Base-by-base conservation (phyloP, 441 rosid species). In the Gossypium aridum region DNA sequence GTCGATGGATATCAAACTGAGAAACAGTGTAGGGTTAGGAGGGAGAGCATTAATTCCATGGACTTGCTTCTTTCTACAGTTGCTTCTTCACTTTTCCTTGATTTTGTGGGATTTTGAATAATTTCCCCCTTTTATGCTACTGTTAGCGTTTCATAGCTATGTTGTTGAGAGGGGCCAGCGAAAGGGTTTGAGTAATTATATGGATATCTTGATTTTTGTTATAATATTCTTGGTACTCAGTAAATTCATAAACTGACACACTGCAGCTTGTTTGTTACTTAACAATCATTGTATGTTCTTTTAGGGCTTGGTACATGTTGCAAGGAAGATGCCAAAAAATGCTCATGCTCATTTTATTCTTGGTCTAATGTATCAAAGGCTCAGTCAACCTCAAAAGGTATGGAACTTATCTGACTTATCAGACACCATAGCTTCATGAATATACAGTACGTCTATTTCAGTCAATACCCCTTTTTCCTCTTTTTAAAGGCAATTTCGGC, bases 271-370 rank as follows among this genome's bases (percentile, higher is more conserved):
- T 45, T 28, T 4, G 22, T 23, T 45, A n/a, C 22, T 62, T 77
- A 13, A 37, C 69, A n/a, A 34, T 43, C 14, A 37, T 14, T n/a
- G 5, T 71, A n/a, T 71, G 54, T 81, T 70, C 73, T 78, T 64
- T 19, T 77, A 95, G 99, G 99, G 98, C 75, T 88, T 95, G 85
- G 83, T 86, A 49, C 98, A 92, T 72, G 99, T 93, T 69, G 99
- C 94, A 45, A 87, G 90, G 85, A 95, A 95, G 87, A 95, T 92
- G 96, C 92, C 99, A 0, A 95, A 90, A 83, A 95, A 95, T 85
- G 96, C 97, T 57, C 99, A 95, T 83, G 93, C 93, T 7, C 94
- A 95, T 89, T 95, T 95, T 73, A 87, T 95, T 39, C 98, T 95
- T 73, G 99, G 99, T 7, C 72, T 95, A 7, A 92, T 95, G 98